Evolutionary conservation across 208 protist species (phyloP).

Genomic region (Trypanosoma cruzi): DNA sequence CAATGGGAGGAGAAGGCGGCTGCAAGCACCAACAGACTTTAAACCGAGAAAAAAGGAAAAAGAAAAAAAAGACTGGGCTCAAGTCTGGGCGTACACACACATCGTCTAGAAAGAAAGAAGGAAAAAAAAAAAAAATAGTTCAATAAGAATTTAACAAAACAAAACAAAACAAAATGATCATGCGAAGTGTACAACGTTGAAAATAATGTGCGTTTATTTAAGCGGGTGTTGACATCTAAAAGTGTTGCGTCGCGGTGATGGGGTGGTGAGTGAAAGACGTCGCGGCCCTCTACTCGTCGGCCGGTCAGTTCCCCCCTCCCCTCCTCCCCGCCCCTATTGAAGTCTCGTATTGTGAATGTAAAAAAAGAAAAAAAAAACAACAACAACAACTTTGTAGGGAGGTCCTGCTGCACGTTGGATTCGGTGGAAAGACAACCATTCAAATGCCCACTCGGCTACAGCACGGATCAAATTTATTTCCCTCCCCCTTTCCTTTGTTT

Average conservation of each 20-base stretch:
- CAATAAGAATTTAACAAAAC: too few relatives aligned
- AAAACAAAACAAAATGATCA: background rate
- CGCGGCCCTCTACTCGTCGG: background rate
- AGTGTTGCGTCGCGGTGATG: background rate
- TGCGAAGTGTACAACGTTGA: slow-evolving; percentile 2
- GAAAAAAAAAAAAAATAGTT: background rate
- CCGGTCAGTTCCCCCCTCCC: background rate
- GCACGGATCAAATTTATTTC: background rate
- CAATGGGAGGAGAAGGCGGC: too few relatives aligned
- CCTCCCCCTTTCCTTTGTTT: background rate
- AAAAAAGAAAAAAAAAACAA: too few relatives aligned
- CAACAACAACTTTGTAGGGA: background rate
- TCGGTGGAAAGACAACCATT: background rate
- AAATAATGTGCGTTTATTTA: too few relatives aligned
- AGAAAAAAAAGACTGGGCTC: too few relatives aligned
- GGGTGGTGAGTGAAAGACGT: background rate
- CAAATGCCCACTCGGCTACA: background rate
- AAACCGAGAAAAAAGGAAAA: too few relatives aligned
- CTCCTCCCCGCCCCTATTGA: too few relatives aligned
- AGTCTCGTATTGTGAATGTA: too few relatives aligned
- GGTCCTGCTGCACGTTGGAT: background rate
- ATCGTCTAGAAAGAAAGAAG: too few relatives aligned
- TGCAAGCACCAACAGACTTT: too few relatives aligned
- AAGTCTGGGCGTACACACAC: too few relatives aligned
- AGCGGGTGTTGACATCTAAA: background rate